phyloP scores from a whole-genome alignment of 192 early-diverging fungal species.

The Obelidium mucronatum region DNA sequence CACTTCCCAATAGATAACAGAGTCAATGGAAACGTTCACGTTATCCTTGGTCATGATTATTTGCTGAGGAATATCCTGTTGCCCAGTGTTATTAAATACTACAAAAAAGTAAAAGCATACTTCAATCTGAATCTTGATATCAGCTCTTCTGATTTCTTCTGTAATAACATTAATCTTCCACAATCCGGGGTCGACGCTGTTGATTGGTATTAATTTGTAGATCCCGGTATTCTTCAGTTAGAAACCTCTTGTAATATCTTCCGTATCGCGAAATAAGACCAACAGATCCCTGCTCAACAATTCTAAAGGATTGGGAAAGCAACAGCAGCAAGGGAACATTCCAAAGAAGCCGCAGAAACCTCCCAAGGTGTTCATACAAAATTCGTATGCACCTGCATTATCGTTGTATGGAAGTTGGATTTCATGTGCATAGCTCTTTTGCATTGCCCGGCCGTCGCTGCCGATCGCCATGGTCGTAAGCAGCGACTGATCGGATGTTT shows the following conservation, averaged over 20 bases:
- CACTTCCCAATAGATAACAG: constrained; percentile 85
- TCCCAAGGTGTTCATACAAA: constrained; percentile 47
- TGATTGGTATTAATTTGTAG: too few relatives aligned
- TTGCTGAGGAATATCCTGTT: constrained; percentile 66
- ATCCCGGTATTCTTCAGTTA: too few relatives aligned
- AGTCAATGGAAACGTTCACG: constrained; percentile 83
- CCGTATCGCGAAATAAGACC: constrained; percentile 56
- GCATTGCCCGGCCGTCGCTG: background rate
- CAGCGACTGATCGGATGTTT: too few relatives aligned
- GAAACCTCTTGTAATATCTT: constrained; percentile 55
- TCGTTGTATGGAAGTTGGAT: constrained; percentile 1
- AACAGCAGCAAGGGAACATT: constrained; percentile 55
- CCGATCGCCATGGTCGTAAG: background rate
- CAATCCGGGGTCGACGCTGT: constrained; percentile 58
- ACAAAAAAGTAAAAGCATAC: background rate
- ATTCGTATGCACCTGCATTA: constrained; percentile 35
- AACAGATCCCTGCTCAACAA: constrained; percentile 51
- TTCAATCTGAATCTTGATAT: constrained; percentile 71
- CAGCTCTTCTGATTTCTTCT: constrained; percentile 47
- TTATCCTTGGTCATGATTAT: constrained; percentile 92
- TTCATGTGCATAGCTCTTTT: background rate
- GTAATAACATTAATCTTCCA: constrained; percentile 51
- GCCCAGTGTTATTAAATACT: background rate
- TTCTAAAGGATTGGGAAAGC: constrained; percentile 58
- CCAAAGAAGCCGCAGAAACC: constrained; percentile 47